Evolutionary conservation across 1,284 basidiomycete species (phyloP), one percentile per base, ranked within the genome.

Genomic region (Ganoderma multipileum): DNA sequence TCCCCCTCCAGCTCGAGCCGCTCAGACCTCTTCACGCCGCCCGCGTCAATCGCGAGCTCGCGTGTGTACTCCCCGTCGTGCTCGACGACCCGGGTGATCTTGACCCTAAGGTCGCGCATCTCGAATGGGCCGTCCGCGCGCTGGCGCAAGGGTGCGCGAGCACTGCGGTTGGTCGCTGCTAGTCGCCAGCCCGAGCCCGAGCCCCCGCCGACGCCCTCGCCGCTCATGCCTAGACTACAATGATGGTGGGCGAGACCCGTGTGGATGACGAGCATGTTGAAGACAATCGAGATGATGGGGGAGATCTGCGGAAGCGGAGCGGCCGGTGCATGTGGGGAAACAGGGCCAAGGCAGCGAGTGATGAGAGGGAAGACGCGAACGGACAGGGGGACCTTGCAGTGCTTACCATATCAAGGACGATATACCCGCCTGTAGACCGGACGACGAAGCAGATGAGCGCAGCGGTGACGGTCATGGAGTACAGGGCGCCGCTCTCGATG

Each of bases 401-500:
- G 67, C 76, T 57, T 52, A 80, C 80, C 71, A 80, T 75, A 71
- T 81, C 80, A 12, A 80, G 73, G 11, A 80, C 47, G 38, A 81
- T 74, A 63, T 78, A 81, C n/a, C 79, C 77, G 12, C 79, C 79
- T 41, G 77, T 76, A 20, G 74, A 75, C 44, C 76, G 69, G 44
- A 69, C 65, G 54, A 78, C 75, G 68, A 80, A 81, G 26, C 76
- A 76, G 36, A 80, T 68, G 26, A 82, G 77, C 16, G 77, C 76
- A n/a, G 77, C 71, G 60, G 79, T 75, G 64, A 81, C 76, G 1
- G 79, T 76, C 59, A 77, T 68, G 6, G 79, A 79, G 69, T 81
- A 81, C 14, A 81, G 69, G 2, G 74, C 71, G 3, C 77, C 81
- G 23, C 79, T 76, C 72, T 81, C 81, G 64, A 81, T 72, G 38